These are phyloP conservation scores for Verticillium klebahnii DNA, from an alignment of 2,329 filamentous ascomycete genomes.

Conservation along the genomic window DNA sequence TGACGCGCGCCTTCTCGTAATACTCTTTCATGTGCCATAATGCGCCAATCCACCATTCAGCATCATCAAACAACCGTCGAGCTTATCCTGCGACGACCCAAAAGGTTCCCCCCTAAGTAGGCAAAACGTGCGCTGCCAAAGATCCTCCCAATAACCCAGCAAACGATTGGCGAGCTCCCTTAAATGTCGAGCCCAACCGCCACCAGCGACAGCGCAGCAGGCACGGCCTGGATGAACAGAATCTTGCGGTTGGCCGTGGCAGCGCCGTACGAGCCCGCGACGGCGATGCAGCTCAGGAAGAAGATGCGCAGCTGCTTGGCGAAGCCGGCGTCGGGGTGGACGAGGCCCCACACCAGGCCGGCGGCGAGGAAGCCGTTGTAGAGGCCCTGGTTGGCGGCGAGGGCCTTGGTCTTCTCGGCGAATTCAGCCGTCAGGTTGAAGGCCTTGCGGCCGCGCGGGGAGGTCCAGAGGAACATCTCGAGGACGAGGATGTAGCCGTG, in stretches of 20 bases:
- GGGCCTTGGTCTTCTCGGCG: conserved; percentile 35
- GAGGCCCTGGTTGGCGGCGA: conserved; percentile 47
- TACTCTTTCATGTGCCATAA: no score
- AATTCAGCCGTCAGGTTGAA: conserved; percentile 40
- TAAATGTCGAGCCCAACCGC: conserved; percentile 20
- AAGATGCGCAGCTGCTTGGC: conserved; percentile 40
- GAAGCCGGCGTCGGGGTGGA: conserved; percentile 37
- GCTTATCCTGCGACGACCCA: no score
- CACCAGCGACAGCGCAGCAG: conserved; percentile 24
- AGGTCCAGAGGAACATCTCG: conserved; percentile 47
- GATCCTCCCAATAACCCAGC: neutral
- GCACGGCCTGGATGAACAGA: conserved; percentile 36
- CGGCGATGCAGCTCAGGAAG: conserved; percentile 38
- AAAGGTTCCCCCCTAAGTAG: neutral
- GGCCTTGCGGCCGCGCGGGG: conserved; percentile 36
- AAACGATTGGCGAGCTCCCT: neutral
- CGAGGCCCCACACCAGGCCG: conserved; percentile 41
- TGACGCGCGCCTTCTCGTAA: no score
- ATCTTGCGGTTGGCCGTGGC: conserved; percentile 35
- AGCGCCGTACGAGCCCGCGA: conserved; percentile 41
- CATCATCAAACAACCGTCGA: no score
- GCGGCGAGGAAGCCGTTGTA: conserved; percentile 51
- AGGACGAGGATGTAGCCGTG: conserved; percentile 45
- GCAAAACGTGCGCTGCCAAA: neutral
- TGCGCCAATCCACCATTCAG: no score